Evolutionary conservation across 345 rosid species (phyloP).

Genomic region (Lepidium africanum): DNA sequence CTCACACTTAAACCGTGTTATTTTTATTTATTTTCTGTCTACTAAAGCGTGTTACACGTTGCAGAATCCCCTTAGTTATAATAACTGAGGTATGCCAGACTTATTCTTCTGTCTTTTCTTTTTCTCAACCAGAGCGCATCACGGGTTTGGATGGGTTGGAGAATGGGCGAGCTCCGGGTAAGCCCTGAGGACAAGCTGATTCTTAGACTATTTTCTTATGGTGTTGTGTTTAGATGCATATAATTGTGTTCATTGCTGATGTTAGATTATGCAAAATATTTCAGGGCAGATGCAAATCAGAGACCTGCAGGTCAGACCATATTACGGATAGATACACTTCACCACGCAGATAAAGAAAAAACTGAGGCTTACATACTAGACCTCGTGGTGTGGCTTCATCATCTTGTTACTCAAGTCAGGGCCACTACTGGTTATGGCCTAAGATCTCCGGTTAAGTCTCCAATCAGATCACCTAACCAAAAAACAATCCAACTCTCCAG

Average conservation of each 20-base stretch:
- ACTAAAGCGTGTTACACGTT: not conserved
- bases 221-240: not conserved
- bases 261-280: not conserved
- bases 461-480: constrained; percentile 71
- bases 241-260: not conserved
- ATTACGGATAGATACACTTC: constrained; percentile 84
- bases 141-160: constrained; percentile 99
- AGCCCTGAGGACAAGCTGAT: constrained; percentile 12
- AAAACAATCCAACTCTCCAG: constrained; percentile 40
- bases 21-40: not conserved
- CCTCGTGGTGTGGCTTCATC: constrained; percentile 85
- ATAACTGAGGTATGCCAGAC: not conserved
- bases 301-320: constrained; percentile 76
- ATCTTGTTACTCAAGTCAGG: constrained; percentile 72
- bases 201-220: constrained; percentile 4
- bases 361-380: constrained; percentile 76
- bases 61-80: not conserved
- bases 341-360: constrained; percentile 93
- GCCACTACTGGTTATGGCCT: constrained; percentile 48
- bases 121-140: constrained; percentile 71
- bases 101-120: constrained; percentile 7
- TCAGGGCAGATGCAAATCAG: constrained; percentile 65
- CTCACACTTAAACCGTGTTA: not conserved
- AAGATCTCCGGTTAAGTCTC: constrained; percentile 85
- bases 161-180: constrained; percentile 99